These are phyloP conservation scores for Corylus heterophylla DNA, from an alignment of 306 rosid species.

Conservation along the genomic window DNA sequence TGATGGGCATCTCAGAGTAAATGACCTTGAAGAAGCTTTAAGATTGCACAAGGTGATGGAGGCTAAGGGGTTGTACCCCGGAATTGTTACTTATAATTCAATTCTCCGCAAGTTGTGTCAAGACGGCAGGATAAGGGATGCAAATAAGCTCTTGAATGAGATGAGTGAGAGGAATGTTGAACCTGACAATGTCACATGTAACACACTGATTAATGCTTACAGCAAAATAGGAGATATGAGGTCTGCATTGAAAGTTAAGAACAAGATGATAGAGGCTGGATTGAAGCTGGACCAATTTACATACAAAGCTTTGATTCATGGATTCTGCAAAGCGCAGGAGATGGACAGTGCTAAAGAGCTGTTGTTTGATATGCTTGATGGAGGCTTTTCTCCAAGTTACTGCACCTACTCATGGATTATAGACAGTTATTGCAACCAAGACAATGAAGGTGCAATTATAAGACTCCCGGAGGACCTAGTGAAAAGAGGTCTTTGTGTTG, in stretches of 20 bases:
- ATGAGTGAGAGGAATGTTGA: slow-evolving; percentile 74
- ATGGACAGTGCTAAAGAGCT: slow-evolving; percentile 61
- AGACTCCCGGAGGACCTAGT: slow-evolving; percentile 62
- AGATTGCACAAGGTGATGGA: slow-evolving; percentile 63
- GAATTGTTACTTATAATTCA: slow-evolving; percentile 81
- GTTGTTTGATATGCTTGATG: slow-evolving; percentile 66
- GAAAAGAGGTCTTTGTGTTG: slow-evolving; percentile 54
- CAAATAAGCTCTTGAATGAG: slow-evolving; percentile 74
- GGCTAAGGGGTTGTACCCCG: slow-evolving; percentile 68
- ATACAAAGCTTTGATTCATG: slow-evolving; percentile 76
- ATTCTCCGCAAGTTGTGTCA: slow-evolving; percentile 70
- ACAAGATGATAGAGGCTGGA: slow-evolving; percentile 73
- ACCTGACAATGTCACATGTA: slow-evolving; percentile 84
- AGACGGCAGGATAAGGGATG: slow-evolving; percentile 82
- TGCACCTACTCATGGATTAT: slow-evolving; percentile 76
- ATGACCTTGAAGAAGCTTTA: slow-evolving; percentile 73
- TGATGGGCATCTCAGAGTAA: slow-evolving; percentile 71
- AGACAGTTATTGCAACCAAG: slow-evolving; percentile 62
- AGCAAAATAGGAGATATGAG: slow-evolving; percentile 75
- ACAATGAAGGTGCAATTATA: slow-evolving; percentile 54
- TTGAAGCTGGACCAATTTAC: slow-evolving; percentile 73
- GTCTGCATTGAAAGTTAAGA: slow-evolving; percentile 77
- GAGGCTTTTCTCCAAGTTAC: slow-evolving; percentile 66
- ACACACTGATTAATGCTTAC: slow-evolving; percentile 87
- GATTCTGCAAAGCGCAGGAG: slow-evolving; percentile 63